Conservation (phyloP, 345 rosid species). For the Garcia nutans region DNA sequence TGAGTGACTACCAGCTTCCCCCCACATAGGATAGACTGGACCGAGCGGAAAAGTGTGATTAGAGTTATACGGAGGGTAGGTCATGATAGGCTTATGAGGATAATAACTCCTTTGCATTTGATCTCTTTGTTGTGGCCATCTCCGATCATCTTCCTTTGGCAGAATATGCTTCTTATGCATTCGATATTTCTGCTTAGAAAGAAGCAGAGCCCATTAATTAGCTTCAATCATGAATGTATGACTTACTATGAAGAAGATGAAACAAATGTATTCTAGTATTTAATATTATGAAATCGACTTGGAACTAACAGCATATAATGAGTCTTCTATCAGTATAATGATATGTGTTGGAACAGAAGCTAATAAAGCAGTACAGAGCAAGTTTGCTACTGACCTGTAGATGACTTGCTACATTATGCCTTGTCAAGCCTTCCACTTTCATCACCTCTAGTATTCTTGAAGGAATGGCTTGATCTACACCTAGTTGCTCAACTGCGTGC, state of each 20-base stretch:
- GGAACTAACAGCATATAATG: background rate
- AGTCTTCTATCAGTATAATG: constrained; percentile 3
- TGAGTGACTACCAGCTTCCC: constrained; percentile 48
- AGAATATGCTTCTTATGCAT: constrained; percentile 76
- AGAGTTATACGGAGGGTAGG: constrained; percentile 63
- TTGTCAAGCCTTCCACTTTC: constrained; percentile 90
- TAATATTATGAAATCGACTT: no score
- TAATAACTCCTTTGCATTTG: constrained; percentile 45
- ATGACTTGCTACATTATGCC: constrained; percentile 98
- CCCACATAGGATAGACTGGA: constrained; percentile 64
- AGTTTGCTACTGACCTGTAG: constrained; percentile 62
- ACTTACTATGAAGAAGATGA: background rate
- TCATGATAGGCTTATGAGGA: constrained; percentile 68
- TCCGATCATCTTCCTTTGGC: constrained; percentile 69
- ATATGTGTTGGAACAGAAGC: constrained; percentile 1
- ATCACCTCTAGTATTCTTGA: constrained; percentile 92
- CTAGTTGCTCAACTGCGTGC: constrained; percentile 84
- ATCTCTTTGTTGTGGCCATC: constrained; percentile 68
- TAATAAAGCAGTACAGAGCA: background rate
- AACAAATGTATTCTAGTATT: background rate
- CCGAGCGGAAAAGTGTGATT: constrained; percentile 27
- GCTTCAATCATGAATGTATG: background rate
- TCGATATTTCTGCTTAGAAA: constrained; percentile 71
- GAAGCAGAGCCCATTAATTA: constrained; percentile 3
- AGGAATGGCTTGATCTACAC: constrained; percentile 92